A percentile compares a stretch with the other conserved stretches of the same genome.
Evolutionary conservation across 2,329 filamentous ascomycete genomes (phyloP).

Genomic region (Penicillium sp.): DNA sequence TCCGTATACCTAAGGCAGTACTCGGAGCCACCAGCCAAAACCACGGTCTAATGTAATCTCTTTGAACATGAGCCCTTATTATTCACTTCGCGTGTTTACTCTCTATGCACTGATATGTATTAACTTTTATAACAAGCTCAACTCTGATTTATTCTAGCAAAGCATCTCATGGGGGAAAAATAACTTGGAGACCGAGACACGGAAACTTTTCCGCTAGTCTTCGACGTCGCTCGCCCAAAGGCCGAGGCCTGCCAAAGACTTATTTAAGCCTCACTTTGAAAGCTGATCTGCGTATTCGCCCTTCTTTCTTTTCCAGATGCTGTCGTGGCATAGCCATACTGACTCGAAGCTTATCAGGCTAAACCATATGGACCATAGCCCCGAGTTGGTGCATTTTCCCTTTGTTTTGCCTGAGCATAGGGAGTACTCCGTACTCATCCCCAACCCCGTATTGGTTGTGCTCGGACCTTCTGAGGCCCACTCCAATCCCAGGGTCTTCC

Average conservation of each 20-base stretch:
- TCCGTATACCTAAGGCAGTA: neutral
- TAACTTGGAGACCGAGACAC: neutral
- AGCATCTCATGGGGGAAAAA: neutral
- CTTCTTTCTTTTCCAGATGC: neutral
- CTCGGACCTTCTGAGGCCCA: neutral
- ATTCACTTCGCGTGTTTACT: neutral
- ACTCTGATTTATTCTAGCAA: neutral
- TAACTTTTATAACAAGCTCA: neutral
- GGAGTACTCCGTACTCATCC: neutral
- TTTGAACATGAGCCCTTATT: neutral
- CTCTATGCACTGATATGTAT: neutral
- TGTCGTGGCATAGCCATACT: neutral
- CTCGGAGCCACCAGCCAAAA: too few species aligned
- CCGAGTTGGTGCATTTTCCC: neutral
- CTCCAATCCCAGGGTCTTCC: neutral
- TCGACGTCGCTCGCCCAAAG: neutral
- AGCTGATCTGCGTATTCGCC: neutral
- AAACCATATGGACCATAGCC: neutral
- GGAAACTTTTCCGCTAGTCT: too few species aligned
- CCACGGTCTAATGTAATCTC: neutral
- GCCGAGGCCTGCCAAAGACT: neutral
- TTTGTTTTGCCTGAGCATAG: neutral
- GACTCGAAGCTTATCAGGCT: neutral
- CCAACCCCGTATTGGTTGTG: neutral
- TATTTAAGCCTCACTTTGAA: neutral